Percentiles rank a stretch among this genome's conserved stretches.
These are phyloP conservation scores for Yamadazyma mexicana DNA, from an alignment of 1,139 yeast species.

Conservation along the genomic window DNA sequence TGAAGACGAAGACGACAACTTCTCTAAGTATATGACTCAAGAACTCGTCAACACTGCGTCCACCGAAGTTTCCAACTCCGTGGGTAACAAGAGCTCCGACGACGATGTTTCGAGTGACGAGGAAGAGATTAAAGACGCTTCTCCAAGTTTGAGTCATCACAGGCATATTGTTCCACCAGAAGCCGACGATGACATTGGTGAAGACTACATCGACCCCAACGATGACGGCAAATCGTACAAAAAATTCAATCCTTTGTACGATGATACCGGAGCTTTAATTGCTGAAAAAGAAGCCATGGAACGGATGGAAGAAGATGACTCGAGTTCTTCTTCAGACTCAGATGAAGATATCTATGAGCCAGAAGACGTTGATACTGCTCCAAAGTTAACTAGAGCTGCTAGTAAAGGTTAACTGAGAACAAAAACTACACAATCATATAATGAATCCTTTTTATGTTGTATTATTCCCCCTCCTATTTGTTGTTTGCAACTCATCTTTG, in stretches of 20 bases:
- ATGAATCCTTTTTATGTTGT: slow-evolving; percentile 1
- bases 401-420: slow-evolving; percentile 20
- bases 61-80: slow-evolving; percentile 54
- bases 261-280: slow-evolving; percentile 37
- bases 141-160: neutral
- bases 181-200: slow-evolving; percentile 33
- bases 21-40: slow-evolving; percentile 81
- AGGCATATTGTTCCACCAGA: too few species aligned
- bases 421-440: neutral
- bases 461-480: slow-evolving; percentile 1
- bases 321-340: slow-evolving; percentile 27
- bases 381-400: slow-evolving; percentile 40
- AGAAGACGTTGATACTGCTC: slow-evolving; percentile 21
- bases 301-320: slow-evolving; percentile 17
- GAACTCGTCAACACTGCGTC: slow-evolving; percentile 68
- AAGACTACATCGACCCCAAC: slow-evolving; percentile 75
- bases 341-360: slow-evolving; percentile 32
- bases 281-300: slow-evolving; percentile 21
- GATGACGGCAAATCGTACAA: slow-evolving; percentile 79
- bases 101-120: slow-evolving; percentile 39
- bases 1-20: slow-evolving; percentile 40
- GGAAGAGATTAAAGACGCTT: slow-evolving; percentile 24
- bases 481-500: too few species aligned
- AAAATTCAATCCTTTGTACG: slow-evolving; percentile 62
- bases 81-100: slow-evolving; percentile 29